These are phyloP conservation scores for Pichia scutulata DNA, from an alignment of 805 yeast genomes.

Conservation along the genomic window DNA sequence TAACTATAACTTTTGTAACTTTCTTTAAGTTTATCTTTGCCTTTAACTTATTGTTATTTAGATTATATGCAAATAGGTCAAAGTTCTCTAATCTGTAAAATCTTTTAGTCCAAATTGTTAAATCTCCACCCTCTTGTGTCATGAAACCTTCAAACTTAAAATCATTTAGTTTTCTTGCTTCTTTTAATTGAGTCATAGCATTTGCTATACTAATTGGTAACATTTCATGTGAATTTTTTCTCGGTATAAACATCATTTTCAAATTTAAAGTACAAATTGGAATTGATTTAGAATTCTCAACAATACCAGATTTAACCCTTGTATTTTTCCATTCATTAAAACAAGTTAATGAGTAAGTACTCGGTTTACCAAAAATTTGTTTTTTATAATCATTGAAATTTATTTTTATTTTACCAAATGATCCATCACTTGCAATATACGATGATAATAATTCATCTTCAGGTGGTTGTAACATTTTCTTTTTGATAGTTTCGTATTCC, in stretches of 20 bases:
- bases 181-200: conserved; percentile 36
- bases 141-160: conserved; percentile 56
- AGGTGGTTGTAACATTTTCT: conserved; percentile 42
- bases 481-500: conserved; percentile 41
- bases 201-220: conserved; percentile 64
- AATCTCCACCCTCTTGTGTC: conserved; percentile 90
- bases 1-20: conserved; percentile 42
- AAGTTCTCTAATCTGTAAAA: conserved; percentile 68
- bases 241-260: conserved; percentile 62
- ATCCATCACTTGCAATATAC: conserved; percentile 76
- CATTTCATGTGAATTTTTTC: conserved; percentile 49
- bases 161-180: conserved; percentile 24
- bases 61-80: conserved; percentile 70
- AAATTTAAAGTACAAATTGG: conserved; percentile 60
- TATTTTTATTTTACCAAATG: conserved; percentile 74
- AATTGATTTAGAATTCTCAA: conserved; percentile 40
- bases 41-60: conserved; percentile 55
- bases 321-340: conserved; percentile 74
- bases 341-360: conserved; percentile 49
- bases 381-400: conserved; percentile 51
- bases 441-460: conserved; percentile 51
- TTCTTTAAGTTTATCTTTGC: conserved; percentile 71
- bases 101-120: conserved; percentile 64
- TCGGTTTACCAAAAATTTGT: conserved; percentile 45
- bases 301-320: conserved; percentile 21